Conservation (phyloP, 345 rosid genomes). For the Acer campestre region DNA sequence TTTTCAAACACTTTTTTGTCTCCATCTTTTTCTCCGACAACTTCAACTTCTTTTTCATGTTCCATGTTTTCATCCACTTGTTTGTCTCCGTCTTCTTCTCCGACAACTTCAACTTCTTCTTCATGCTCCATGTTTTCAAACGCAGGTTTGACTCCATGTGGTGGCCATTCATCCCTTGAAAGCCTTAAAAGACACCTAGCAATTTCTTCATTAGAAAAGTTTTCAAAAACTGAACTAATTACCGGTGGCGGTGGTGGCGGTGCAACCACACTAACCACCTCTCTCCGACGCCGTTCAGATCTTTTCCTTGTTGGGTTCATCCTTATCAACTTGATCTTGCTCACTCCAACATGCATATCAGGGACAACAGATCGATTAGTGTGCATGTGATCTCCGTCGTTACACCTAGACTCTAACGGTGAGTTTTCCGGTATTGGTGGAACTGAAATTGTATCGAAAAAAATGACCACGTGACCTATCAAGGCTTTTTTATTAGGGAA, state of each 20-base stretch:
- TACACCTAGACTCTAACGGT: no score
- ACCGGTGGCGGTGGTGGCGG: neutral
- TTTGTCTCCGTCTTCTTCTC: no score
- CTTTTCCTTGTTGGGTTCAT: constrained; percentile 22
- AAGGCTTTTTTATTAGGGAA: no score
- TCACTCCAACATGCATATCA: constrained; percentile 14
- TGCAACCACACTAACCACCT: neutral
- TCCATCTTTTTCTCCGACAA: no score
- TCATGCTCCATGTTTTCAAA: neutral
- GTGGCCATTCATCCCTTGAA: constrained; percentile 43
- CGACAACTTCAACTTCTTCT: neutral
- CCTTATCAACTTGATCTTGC: constrained; percentile 28
- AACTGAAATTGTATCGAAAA: no score
- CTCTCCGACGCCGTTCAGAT: constrained; percentile 31
- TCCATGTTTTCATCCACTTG: no score
- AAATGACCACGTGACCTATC: no score
- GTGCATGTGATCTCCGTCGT: neutral
- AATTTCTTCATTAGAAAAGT: constrained; percentile 33
- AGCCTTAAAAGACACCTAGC: constrained; percentile 54
- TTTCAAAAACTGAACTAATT: constrained; percentile 30
- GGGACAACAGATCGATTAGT: constrained; percentile 25
- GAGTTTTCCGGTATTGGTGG: no score
- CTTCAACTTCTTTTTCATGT: no score
- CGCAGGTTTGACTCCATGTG: neutral
- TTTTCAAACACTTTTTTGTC: no score